phyloP scores from a whole-genome alignment of 257 asterid genomes.

The Thymus quinquecostatus region DNA sequence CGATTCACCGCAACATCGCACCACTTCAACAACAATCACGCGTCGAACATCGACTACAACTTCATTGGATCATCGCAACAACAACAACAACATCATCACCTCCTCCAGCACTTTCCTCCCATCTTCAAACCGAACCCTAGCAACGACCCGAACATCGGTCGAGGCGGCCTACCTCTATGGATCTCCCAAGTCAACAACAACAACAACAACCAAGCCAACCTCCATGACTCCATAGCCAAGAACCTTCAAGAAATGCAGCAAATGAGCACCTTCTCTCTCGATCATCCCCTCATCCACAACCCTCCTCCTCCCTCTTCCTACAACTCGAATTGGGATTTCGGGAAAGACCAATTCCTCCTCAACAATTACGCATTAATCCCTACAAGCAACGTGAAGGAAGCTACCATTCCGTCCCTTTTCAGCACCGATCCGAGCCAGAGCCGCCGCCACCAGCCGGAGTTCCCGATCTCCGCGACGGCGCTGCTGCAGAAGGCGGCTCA shows the following conservation, averaged over 20 bases:
- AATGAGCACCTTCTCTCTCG: constrained; percentile 30
- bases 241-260: constrained; percentile 59
- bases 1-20: constrained; percentile 66
- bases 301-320: constrained; percentile 38
- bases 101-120: constrained; percentile 56
- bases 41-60: constrained; percentile 47
- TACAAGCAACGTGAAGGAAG: constrained; percentile 37
- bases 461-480: constrained; percentile 93
- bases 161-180: constrained; percentile 59
- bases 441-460: constrained; percentile 36
- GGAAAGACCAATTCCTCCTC: constrained; percentile 34
- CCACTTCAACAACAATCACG: constrained; percentile 43
- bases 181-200: constrained; percentile 31
- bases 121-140: constrained; percentile 49
- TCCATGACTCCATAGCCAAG: constrained; percentile 43
- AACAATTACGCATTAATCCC: constrained; percentile 30
- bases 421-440: constrained; percentile 48
- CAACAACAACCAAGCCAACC: constrained; percentile 18
- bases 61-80: constrained; percentile 60
- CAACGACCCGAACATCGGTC: constrained; percentile 39
- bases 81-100: constrained; percentile 11
- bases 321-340: constrained; percentile 63
- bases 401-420: constrained; percentile 59
- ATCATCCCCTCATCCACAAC: constrained; percentile 29
- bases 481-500: constrained; percentile 84